Conservation (phyloP, 83 land plant species). For the Thuja plicata region DNA sequence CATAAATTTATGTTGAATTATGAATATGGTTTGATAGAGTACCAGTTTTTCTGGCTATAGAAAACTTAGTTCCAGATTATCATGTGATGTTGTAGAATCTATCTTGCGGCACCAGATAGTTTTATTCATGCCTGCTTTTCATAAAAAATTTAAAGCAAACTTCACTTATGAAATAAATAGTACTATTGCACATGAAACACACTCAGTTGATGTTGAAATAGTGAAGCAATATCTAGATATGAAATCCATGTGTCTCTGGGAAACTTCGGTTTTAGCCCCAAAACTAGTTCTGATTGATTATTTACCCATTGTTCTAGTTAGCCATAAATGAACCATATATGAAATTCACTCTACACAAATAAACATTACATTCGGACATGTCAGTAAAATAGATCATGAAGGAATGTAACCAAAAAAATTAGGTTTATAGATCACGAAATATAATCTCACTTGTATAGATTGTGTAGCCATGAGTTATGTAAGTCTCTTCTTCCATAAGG, state of each 20-base stretch:
- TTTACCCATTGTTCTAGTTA: background rate
- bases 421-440: background rate
- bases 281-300: background rate
- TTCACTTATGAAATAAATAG: no score
- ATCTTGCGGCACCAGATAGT: no score
- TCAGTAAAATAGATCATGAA: background rate
- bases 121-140: no score
- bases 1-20: no score
- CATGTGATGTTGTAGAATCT: background rate
- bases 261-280: background rate
- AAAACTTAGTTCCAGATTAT: background rate
- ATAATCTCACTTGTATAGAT: background rate
- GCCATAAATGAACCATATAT: background rate
- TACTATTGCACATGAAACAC: no score
- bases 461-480: background rate
- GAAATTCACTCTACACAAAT: background rate
- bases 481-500: no score
- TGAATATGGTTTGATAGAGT: no score
- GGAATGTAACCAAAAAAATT: no score
- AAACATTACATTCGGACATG: background rate
- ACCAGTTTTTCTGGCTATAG: background rate
- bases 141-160: no score
- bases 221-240: no score
- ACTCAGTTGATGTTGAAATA: no score
- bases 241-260: background rate